Evolutionary conservation across 176 grass and related monocot species (phyloP).

Genomic region (Triticum monococcum): DNA sequence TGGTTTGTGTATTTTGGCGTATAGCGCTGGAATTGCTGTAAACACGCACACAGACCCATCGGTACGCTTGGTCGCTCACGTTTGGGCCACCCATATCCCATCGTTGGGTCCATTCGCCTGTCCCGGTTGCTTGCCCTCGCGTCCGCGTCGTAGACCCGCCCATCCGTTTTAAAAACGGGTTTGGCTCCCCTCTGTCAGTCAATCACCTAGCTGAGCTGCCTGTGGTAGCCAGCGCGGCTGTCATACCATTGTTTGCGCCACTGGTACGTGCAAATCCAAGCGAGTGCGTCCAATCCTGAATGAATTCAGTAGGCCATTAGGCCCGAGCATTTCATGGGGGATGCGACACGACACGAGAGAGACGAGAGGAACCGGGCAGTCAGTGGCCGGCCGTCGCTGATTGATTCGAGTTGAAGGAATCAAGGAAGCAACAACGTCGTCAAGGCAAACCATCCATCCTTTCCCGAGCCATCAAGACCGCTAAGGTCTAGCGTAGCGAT

Average conservation of each 20-base stretch:
- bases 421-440: neutral
- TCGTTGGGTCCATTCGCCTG: neutral
- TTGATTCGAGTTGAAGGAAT: neutral
- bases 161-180: neutral
- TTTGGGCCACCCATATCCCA: neutral
- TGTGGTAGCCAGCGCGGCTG: too few species aligned
- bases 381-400: too few species aligned
- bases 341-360: neutral
- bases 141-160: neutral
- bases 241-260: too few species aligned
- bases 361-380: neutral
- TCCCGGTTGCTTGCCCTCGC: neutral
- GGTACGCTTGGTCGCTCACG: too few species aligned
- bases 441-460: neutral
- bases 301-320: too few species aligned
- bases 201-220: neutral
- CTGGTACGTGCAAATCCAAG: neutral
- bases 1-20: too few species aligned
- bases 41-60: too few species aligned
- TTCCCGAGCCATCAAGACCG: neutral
- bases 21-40: too few species aligned
- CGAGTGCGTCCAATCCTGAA: neutral
- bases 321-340: neutral
- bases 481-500: neutral
- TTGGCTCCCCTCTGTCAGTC: neutral